These are phyloP conservation scores for Candida alai DNA, from an alignment of 805 yeast species.

Conservation along the genomic window DNA sequence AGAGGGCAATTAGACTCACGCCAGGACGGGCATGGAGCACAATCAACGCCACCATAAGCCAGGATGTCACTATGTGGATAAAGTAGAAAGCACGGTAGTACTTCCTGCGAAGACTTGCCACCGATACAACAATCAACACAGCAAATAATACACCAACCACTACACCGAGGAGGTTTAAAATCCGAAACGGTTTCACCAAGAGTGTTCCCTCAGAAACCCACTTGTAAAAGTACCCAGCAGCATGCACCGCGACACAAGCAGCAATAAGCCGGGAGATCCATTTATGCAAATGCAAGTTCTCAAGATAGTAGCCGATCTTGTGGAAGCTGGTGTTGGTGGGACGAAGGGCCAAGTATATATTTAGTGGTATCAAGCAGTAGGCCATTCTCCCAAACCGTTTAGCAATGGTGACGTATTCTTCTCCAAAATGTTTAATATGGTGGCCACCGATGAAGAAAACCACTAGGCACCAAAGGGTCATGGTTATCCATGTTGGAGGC, in stretches of 20 bases:
- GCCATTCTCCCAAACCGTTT: slow-evolving; percentile 64
- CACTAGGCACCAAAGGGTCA: slow-evolving; percentile 31
- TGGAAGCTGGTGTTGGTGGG: slow-evolving; percentile 35
- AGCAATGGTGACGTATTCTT: slow-evolving; percentile 29
- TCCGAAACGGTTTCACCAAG: slow-evolving; percentile 26
- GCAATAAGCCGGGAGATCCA: slow-evolving; percentile 65
- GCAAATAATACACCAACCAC: slow-evolving; percentile 33
- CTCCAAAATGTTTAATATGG: slow-evolving; percentile 29
- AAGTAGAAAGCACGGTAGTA: slow-evolving; percentile 53
- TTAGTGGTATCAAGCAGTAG: slow-evolving; percentile 55
- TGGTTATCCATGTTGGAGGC: slow-evolving; percentile 32
- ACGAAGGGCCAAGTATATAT: slow-evolving; percentile 50
- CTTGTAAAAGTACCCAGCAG: slow-evolving; percentile 45
- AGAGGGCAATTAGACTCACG: slow-evolving; percentile 27
- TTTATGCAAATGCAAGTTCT: slow-evolving; percentile 56
- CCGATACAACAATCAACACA: slow-evolving; percentile 41
- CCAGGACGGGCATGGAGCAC: slow-evolving; percentile 71
- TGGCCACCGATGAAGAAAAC: slow-evolving; percentile 26
- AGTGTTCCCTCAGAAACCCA: slow-evolving; percentile 43
- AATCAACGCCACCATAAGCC: slow-evolving; percentile 42
- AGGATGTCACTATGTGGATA: slow-evolving; percentile 50
- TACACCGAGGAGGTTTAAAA: slow-evolving; percentile 52
- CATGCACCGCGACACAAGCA: slow-evolving; percentile 44
- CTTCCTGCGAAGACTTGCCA: slow-evolving; percentile 46
- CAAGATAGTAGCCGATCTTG: slow-evolving; percentile 45